Conservation (phyloP, 2,329 filamentous ascomycete genomes). For the Sclerotinia trifoliorum region DNA sequence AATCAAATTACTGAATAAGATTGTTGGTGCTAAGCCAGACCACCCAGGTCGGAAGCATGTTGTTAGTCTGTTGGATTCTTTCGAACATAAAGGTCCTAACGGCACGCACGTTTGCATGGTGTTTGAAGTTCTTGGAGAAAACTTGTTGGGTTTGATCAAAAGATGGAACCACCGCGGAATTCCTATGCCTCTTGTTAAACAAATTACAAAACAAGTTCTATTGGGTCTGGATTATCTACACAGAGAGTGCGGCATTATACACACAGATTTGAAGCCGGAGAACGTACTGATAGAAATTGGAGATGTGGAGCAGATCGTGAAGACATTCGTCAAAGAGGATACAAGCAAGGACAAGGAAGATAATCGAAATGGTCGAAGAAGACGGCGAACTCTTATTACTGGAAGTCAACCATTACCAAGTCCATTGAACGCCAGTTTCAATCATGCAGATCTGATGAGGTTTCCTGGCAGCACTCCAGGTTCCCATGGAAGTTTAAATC, state of each 20-base stretch:
- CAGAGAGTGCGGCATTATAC: constrained; percentile 97
- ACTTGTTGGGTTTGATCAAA: constrained; percentile 92
- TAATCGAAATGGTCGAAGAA: constrained; percentile 84
- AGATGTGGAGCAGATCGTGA: constrained; percentile 97
- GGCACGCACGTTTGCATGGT: constrained; percentile 99
- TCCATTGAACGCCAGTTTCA: constrained; percentile 89
- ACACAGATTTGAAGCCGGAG: constrained; percentile 95
- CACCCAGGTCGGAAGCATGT: constrained; percentile 94
- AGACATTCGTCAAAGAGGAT: constrained; percentile 88
- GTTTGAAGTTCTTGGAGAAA: constrained; percentile 96
- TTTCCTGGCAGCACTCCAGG: constrained; percentile 57
- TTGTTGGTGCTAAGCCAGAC: constrained; percentile 90
- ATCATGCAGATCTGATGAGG: constrained; percentile 66
- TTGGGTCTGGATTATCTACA: constrained; percentile 95
- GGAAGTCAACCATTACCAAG: constrained; percentile 95
- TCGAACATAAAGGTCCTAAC: constrained; percentile 96
- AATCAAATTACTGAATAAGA: constrained; percentile 96
- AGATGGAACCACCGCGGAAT: constrained; percentile 98
- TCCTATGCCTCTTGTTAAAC: constrained; percentile 93
- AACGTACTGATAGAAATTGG: constrained; percentile 99
- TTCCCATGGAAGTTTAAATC: constrained; percentile 75
- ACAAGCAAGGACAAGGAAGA: constrained; percentile 67
- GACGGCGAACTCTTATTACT: constrained; percentile 90
- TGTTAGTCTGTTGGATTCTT: constrained; percentile 92
- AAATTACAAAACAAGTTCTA: constrained; percentile 97